Percentiles rank a stretch among this genome's conserved stretches.
These are phyloP conservation scores for Malus hybrid DNA, from an alignment of 331 rosid genomes.

Conservation along the genomic window DNA sequence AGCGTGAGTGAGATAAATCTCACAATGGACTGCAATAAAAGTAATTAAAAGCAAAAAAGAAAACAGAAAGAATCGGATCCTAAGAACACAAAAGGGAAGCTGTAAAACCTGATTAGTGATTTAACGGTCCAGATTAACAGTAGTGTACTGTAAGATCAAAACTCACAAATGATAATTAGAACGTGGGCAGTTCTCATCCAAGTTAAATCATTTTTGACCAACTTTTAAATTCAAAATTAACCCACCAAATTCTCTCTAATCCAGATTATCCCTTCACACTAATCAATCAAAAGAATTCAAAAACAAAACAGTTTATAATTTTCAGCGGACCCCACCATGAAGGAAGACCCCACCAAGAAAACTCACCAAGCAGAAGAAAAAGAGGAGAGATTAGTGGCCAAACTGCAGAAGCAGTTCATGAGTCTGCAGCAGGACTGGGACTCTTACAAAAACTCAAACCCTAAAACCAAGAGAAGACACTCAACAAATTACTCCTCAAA, in stretches of 20 bases:
- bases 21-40: too few species aligned
- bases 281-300: too few species aligned
- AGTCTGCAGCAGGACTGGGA: conserved; percentile 45
- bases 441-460: conserved; percentile 31
- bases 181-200: conserved; percentile 6
- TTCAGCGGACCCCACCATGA: conserved; percentile 4
- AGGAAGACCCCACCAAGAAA: conserved; percentile 30
- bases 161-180: background rate
- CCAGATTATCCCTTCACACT: too few species aligned
- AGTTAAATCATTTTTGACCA: background rate
- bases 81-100: background rate
- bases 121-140: background rate
- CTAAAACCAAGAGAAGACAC: conserved; percentile 4
- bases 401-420: conserved; percentile 26
- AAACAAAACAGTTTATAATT: too few species aligned
- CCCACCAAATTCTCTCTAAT: conserved; percentile 9
- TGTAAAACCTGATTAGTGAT: background rate
- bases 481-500: background rate
- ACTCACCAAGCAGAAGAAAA: conserved; percentile 9
- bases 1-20: rapidly evolving
- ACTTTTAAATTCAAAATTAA: conserved; percentile 11
- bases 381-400: background rate
- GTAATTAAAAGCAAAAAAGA: background rate
- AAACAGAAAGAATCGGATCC: background rate
- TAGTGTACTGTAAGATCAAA: background rate